Evolutionary conservation across 2,329 filamentous ascomycete genomes (phyloP), one percentile per base, ranked within the genome.

Genomic region (Fusarium paranaense): DNA sequence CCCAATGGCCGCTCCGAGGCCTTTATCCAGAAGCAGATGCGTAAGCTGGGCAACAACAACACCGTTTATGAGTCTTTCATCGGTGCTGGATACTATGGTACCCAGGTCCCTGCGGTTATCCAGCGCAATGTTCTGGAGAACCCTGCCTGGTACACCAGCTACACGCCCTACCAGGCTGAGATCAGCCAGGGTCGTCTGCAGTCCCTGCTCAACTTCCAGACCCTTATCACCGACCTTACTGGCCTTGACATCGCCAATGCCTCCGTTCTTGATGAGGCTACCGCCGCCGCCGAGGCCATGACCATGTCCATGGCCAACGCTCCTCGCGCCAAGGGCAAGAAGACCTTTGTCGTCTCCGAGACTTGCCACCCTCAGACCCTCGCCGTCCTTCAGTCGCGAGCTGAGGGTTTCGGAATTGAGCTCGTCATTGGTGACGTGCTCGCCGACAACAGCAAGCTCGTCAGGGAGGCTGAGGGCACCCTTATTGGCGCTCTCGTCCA

Each of bases 91-190:
- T 98, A 98, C 87, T 95, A 96, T 74, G 92, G 91, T 50, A 97
- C 95, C 22, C 89, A 93, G 74, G 93, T 94, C 1, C 96, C 96
- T 14, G 91, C 94, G 67, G 95, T 98, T 61, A 97, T 98, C 81
- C 94, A 97, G 87, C 90, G 95, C 78, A 98, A 98, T 81, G 90
- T 98, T 14, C 87, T 98, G 62, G 95, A 98, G 87, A 96, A 93
- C 82, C 95, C 96, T 11, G 95, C 93, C 7, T 98, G 96, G 96
- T 98, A 98, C 83, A 98, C 96, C 54, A 98, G 95, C 85, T 98
- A 98, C 83, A 98, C 96, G 0, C 96, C 96, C 20, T 98, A 98
- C 84, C 96, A 98, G 85, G 94, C 96, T 5, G 96, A 98, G 85
- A 98, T 98, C 86, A 98, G 95, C 82, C 96, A 98, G 85, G 96